Evolutionary conservation across 2,329 filamentous ascomycete genomes (phyloP), one percentile per base, ranked within the genome.

Genomic region (Fusarium chlamydosporum): DNA sequence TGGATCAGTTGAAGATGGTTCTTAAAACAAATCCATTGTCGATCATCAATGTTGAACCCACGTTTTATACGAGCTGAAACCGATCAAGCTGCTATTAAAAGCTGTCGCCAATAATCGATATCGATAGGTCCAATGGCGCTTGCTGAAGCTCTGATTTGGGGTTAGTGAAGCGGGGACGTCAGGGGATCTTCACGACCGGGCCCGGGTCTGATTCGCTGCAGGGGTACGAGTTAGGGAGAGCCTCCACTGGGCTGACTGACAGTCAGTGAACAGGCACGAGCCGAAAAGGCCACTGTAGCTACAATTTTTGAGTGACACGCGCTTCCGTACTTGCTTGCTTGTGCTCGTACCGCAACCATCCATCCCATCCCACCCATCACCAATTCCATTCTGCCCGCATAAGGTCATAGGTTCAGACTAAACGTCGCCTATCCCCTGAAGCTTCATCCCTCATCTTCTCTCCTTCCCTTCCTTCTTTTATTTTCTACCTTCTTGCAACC

Each of bases 261-360:
- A 13, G 53, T 26, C 35, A 50, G 27, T 53, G 33, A 31, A 27
- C 40, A 43, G 67, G 65, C 65, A 60, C 45, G 29, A 70, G 52
- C 60, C 62, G 73, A 77, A 77, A 65, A 79, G 77, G 77, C 77
- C 77, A 79, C 76, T 79, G 77, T 78, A 79, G 77, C 77, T 78
- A 78, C 77, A 79, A 76, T 73, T 78, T 71, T 71, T 60, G 54
- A 54, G 29, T 57, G 66, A 67, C 61, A 63, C 63, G 55, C 54
- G 61, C 57, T 50, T 61, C 23, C 23, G 23, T 23, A 56, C 54
- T 68, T 38, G 47, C 7, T 31, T 46, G 43, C 43, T 46, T 18
- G 31, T 48, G 46, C 47, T 50, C 16, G 20, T 51, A 35, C 56
- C 41, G 55, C 62, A 67, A 68, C 56, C 69, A 57, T 53, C 56